Evolutionary conservation across 371 early-diverging fungal species (phyloP), one percentile per base, ranked within the genome.

Genomic region (Fennellomyces sp.): DNA sequence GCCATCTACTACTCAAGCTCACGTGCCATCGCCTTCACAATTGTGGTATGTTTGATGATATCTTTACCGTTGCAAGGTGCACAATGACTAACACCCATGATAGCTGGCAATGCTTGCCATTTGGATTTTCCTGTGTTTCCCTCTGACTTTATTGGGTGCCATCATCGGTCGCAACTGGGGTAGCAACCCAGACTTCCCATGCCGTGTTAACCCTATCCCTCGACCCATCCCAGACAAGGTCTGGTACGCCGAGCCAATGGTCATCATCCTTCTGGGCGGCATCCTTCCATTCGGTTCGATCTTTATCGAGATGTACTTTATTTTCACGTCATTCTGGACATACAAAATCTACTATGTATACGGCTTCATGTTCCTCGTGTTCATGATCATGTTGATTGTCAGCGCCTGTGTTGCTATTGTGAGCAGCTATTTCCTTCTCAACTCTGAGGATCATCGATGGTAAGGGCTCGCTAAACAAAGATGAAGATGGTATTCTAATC

Each of bases 401-500:
- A 84, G 90, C 10, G 89, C 90, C 0, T 94, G 90, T 55, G 88
- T 91, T 1, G 74, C 92, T 8, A 83, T 92, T 53, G 91, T 94
- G 27, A 82, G 89, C 47, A 91, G 89, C 53, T 93, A 93, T 65
- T 84, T 92, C 56, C 69, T 91, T 25, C 76, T 94, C 48, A 93
- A 93, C 56, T 81, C 90, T 0, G 94, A 94, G 60, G 93, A 94
- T 62, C 93, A 93, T 69, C 79, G 92, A 42, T 94, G 94, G 89
- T 81, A 75, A 64, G 66, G 13, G 35, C 13, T 6, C 13, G 13
- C 35, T 33, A 33, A 33, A 33, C 6, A 13, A 33, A 33, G 35
- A 33, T 6, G 35, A 33, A n/a, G n/a, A n/a, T n/a, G n/a, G n/a
- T 25, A 15, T 27, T 2, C 30, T 27, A n/a, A 49, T 23, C 19